A percentile compares a stretch with the other conserved stretches of the same genome.
Evolutionary conservation across 2,329 filamentous ascomycete species (phyloP).

Genomic region (Aspergillus caelatus): DNA sequence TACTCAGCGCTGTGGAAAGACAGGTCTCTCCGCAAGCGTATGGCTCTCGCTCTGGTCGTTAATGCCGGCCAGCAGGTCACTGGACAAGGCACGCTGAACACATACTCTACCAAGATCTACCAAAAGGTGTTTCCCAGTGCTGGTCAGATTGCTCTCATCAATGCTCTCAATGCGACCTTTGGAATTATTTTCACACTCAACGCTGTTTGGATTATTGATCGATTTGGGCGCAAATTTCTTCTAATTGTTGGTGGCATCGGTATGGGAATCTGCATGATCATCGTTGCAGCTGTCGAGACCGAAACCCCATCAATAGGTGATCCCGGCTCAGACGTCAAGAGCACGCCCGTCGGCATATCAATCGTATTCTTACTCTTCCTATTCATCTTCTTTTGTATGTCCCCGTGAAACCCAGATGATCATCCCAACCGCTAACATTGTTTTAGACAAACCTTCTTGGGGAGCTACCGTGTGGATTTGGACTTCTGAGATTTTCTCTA

Average conservation of each 20-base stretch:
- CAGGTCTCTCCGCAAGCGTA: slow-evolving; percentile 66
- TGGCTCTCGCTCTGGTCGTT: slow-evolving; percentile 66
- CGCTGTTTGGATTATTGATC: slow-evolving; percentile 72
- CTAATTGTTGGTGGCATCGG: slow-evolving; percentile 69
- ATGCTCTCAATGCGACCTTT: slow-evolving; percentile 73
- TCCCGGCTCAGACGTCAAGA: slow-evolving; percentile 49
- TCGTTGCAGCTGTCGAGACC: slow-evolving; percentile 61
- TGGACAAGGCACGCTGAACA: slow-evolving; percentile 72
- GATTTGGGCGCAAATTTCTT: slow-evolving; percentile 70
- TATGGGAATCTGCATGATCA: slow-evolving; percentile 72
- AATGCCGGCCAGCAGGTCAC: slow-evolving; percentile 74
- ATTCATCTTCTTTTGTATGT: slow-evolving; percentile 56
- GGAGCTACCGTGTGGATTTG: slow-evolving; percentile 72
- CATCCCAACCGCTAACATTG: slow-evolving; percentile 27
- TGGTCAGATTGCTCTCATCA: slow-evolving; percentile 70
- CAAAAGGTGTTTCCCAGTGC: slow-evolving; percentile 66
- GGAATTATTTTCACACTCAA: slow-evolving; percentile 74
- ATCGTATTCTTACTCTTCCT: slow-evolving; percentile 70
- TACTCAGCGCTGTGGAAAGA: slow-evolving; percentile 73
- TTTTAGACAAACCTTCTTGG: slow-evolving; percentile 67
- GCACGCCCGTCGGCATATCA: slow-evolving; percentile 64
- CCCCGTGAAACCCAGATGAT: slow-evolving; percentile 2
- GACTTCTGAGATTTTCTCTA: slow-evolving; percentile 70
- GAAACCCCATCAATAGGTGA: slow-evolving; percentile 57
- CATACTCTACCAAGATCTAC: slow-evolving; percentile 74